Evolutionary conservation across 192 early-diverging fungal genomes (phyloP), one percentile per base, ranked within the genome.

Genomic region (Coemansia biformis): DNA sequence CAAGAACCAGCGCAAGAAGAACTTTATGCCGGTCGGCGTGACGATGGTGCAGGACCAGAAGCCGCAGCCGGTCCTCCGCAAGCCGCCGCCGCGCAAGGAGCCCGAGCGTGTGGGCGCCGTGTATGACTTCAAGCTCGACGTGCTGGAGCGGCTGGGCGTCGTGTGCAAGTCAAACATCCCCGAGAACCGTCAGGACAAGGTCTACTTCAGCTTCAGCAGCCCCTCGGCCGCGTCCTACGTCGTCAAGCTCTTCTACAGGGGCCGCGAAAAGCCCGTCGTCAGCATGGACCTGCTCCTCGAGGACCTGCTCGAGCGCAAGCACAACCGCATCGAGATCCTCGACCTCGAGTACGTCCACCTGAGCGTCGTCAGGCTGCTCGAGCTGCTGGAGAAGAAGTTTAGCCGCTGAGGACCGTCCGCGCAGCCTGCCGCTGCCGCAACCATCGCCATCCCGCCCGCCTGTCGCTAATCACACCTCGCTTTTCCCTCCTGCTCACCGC

Each of bases 201-300:
- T 96, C 39, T 94, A 81, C 64, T 93, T 96, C 72, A 85, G 83
- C 51, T 89, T 96, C 38, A 78, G 79, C 29, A 91, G 87, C 31
- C 93, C 93, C 28, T 77, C 86, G 28, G 83, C 88, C 2, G 91
- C 92, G 11, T 88, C 89, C 23, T 96, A 90, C 54, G 81, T 94
- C 22, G 94, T 94, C 59, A 82, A 83, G 7, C 76, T 96, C 46
- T 82, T 89, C 48, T 93, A 88, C 58, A 91, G 91, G 73, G 90
- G 91, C 22, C 80, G 93, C 23, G 92, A 94, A 33, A 88, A 90
- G 45, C 82, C 93, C 0, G 93, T 96, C 29, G 59, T 96, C 50
- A 91, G 93, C 69, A 96, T 96, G 92, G 92, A 96, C 62, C 78
- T 96, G 51, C 86, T 92, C 46, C 69, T 96, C 37, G 86, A 88